phyloP scores from a whole-genome alignment of 1,284 basidiomycete species.

The Cryptococcus jaspeensis region DNA sequence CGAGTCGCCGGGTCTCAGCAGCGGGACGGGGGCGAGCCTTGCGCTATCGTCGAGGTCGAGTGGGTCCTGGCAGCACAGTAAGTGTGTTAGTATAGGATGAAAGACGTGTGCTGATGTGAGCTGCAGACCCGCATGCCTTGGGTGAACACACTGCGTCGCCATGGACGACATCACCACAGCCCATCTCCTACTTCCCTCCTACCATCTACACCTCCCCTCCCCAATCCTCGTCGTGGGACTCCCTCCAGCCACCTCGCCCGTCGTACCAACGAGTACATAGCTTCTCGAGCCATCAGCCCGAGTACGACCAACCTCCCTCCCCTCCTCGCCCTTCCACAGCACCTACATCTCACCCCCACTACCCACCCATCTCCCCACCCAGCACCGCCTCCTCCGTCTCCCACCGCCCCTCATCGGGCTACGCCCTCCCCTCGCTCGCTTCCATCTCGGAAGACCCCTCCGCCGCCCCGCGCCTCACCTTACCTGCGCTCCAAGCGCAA shows the following conservation, averaged over 20 bases:
- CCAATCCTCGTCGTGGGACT: constrained; percentile 5
- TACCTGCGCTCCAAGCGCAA: constrained; percentile 12
- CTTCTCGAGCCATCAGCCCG: background rate
- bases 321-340: constrained; percentile 16
- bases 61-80: constrained; percentile 10
- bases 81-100: background rate
- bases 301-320: constrained; percentile 7
- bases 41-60: constrained; percentile 12
- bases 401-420: background rate
- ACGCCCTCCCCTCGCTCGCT: constrained; percentile 17
- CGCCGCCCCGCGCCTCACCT: constrained; percentile 3
- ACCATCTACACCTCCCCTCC: constrained; percentile 1
- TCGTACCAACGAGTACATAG: constrained; percentile 7
- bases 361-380: constrained; percentile 11
- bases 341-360: constrained; percentile 10
- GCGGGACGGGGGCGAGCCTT: constrained; percentile 9
- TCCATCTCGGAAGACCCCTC: constrained; percentile 17
- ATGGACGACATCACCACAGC: background rate
- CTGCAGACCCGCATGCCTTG: background rate
- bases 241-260: constrained; percentile 5
- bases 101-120: too few species aligned
- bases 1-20: constrained; percentile 12
- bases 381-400: constrained; percentile 6
- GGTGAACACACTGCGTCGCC: background rate
- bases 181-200: background rate